Evolutionary conservation across 495 filamentous ascomycete genomes (phyloP), one percentile per base, ranked within the genome.

Genomic region (Aspergillus nanangensis): DNA sequence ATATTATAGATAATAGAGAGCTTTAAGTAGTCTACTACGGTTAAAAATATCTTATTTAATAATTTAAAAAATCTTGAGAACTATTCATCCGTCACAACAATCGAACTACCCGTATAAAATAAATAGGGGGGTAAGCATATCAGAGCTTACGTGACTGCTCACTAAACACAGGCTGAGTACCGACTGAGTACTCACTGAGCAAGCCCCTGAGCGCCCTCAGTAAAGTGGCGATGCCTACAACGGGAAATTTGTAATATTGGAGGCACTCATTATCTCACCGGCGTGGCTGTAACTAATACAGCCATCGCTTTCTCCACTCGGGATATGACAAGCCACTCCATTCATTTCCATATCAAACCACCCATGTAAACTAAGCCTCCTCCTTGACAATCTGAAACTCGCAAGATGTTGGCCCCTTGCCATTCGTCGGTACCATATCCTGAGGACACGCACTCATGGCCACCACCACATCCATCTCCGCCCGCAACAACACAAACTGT

Each of bases 401-500:
- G 29, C 40, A 44, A 29, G 69, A 65, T 14, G 61, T 61, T 11
- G 64, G 65, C 24, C 62, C 60, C 18, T 60, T 61, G 20, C 61
- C 62, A 48, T 72, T 72, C n/a, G 63, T 64, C 5, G 53, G 51
- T 31, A 59, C 44, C 21, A 72, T 53, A 61, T 73, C 70, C 61
- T 70, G 67, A 2, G 70, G 70, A 61, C 72, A 74, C 35, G 67
- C 59, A 50, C 60, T 66, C 62, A 71, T 65, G 10, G 65, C 62
- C 41, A 75, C 47, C 7, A 71, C 53, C 7, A 60, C 44, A 58
- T 72, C 66, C 41, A 52, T 58, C 35, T 67, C 44, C 13, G 66
- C 68, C 38, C 55, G 57, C 8, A 75, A 57, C 13, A 23, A 48
- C 5, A 72, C 63, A 60, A 50, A 67, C 29, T 75, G 49, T 10